Percentiles rank a stretch among this genome's conserved stretches.
Conservation (phyloP, 164 flowering plant species). For the Vitis riparia region DNA sequence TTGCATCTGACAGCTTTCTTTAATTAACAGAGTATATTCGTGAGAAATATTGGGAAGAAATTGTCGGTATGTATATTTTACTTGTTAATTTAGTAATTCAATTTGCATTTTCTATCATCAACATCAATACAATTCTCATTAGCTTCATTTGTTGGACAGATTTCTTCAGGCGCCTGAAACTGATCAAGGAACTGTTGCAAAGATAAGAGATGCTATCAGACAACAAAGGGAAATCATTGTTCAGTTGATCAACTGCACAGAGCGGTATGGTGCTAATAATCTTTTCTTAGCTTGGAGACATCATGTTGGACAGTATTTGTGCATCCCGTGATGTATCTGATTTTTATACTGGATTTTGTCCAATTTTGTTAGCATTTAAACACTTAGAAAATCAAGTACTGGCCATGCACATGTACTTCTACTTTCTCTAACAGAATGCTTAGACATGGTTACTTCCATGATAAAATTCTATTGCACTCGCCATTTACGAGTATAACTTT, state of each 20-base stretch:
- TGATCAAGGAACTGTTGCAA: conserved; percentile 77
- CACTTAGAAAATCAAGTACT: not conserved
- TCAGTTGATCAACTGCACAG: conserved; percentile 92
- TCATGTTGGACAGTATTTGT: conserved; percentile 22
- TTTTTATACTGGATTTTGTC: not conserved
- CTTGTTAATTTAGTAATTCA: not conserved
- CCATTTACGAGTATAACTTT: not conserved
- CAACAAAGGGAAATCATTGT: conserved; percentile 92
- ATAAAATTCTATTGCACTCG: not conserved
- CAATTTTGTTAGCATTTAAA: not conserved
- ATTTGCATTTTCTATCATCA: not conserved
- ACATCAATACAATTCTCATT: not conserved
- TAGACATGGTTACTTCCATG: too few species aligned
- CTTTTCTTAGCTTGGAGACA: not conserved
- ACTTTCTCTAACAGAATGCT: not conserved
- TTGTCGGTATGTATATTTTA: conserved; percentile 59
- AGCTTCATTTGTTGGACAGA: conserved; percentile 34
- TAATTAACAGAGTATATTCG: conserved; percentile 94
- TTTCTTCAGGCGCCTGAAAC: conserved; percentile 99
- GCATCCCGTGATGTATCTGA: not conserved
- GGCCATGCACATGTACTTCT: not conserved
- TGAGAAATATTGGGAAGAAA: conserved; percentile 94
- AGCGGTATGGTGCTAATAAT: conserved; percentile 51
- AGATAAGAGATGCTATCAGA: conserved; percentile 88
- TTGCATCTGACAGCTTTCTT: conserved; percentile 98